A percentile compares a stretch with the other conserved stretches of the same genome.
These are phyloP conservation scores for Hirschioporus abietinus DNA, from an alignment of 768 basidiomycete species.

Conservation along the genomic window DNA sequence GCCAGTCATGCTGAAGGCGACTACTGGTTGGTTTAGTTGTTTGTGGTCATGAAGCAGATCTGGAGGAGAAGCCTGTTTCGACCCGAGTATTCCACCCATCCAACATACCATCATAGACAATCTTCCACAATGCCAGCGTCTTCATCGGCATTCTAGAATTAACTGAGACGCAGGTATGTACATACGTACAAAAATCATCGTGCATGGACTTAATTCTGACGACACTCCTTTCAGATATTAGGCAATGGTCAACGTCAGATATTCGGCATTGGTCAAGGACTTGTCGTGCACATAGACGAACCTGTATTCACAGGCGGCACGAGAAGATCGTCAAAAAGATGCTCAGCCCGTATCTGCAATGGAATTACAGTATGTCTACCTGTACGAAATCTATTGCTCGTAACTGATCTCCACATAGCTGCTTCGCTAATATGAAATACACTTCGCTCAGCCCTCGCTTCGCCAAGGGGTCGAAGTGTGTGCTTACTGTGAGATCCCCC, in stretches of 20 bases:
- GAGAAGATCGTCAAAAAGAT: conserved; percentile 73
- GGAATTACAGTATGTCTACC: conserved; percentile 33
- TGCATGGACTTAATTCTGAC: neutral
- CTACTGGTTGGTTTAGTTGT: conserved; percentile 63
- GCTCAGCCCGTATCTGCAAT: conserved; percentile 51
- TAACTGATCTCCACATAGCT: conserved; percentile 23
- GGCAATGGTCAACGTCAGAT: conserved; percentile 61
- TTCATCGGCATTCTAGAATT: conserved; percentile 54
- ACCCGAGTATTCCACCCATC: conserved; percentile 18
- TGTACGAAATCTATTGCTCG: neutral
- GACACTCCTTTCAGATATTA: conserved; percentile 37
- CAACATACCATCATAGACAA: conserved; percentile 15
- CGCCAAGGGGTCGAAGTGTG: conserved; percentile 50
- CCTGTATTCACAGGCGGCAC: conserved; percentile 59
- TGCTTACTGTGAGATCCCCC: conserved; percentile 60
- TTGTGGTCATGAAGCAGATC: conserved; percentile 36
- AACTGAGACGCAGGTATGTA: conserved; percentile 58
- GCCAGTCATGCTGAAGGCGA: conserved; percentile 64
- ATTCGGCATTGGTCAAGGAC: conserved; percentile 58
- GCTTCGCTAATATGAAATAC: conserved; percentile 19
- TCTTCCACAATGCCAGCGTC: conserved; percentile 47
- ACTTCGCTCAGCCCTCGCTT: neutral
- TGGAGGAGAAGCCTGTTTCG: conserved; percentile 29
- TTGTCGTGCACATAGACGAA: conserved; percentile 60
- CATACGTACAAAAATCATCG: neutral